Evolutionary conservation across 139 green algal genomes (phyloP).

Genomic region (Nannochloris sp.): DNA sequence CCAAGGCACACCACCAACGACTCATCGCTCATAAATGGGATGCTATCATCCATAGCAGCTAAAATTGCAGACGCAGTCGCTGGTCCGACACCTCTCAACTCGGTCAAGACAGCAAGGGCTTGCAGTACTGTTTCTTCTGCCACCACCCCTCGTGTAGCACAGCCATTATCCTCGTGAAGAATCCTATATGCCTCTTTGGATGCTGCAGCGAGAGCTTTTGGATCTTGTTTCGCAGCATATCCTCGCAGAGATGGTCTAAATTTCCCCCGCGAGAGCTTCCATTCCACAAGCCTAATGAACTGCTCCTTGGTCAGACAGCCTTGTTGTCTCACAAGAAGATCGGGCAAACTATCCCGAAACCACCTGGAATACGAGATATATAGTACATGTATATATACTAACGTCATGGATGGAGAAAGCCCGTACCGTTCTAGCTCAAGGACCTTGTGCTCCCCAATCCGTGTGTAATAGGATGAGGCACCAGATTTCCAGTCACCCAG

Average conservation of each 20-base stretch:
- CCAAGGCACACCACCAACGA: slow-evolving; percentile 30
- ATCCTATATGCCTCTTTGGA: background rate
- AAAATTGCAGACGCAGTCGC: slow-evolving; percentile 56
- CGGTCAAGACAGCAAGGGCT: slow-evolving; percentile 33
- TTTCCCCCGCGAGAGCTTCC: slow-evolving; percentile 59
- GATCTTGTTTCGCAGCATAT: slow-evolving; percentile 29
- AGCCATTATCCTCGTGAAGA: background rate
- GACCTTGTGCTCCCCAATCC: no score
- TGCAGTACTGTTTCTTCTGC: slow-evolving; percentile 1
- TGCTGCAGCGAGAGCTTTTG: slow-evolving; percentile 11
- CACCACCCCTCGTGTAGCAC: background rate
- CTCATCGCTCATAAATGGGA: slow-evolving; percentile 57
- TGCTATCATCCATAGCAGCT: slow-evolving; percentile 7
- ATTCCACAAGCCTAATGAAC: slow-evolving; percentile 42
- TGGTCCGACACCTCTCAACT: slow-evolving; percentile 54
- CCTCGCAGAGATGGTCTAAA: slow-evolving; percentile 46
- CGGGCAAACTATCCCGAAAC: slow-evolving; percentile 24
- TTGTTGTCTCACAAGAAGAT: background rate
- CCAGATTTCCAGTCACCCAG: no score
- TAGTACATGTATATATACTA: background rate
- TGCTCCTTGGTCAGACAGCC: background rate
- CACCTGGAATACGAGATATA: slow-evolving; percentile 14
- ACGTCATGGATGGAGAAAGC: no score
- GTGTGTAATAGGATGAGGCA: no score
- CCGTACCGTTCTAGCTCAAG: no score